Evolutionary conservation across 148 eudicot species (phyloP).

Genomic region (Rhododendron vialii): DNA sequence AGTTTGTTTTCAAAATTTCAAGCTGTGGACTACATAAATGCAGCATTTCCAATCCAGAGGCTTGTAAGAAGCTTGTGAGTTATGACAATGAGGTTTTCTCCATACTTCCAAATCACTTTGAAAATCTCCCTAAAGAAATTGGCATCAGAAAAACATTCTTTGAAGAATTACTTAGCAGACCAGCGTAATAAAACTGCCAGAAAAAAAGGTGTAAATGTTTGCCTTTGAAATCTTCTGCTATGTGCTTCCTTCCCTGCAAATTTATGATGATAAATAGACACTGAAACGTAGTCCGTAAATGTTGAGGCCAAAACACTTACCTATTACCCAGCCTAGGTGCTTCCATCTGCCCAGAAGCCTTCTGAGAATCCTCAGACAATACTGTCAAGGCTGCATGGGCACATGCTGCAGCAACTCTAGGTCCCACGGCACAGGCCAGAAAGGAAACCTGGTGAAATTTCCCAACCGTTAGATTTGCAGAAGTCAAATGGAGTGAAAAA

Average conservation of each 20-base stretch:
- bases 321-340: conserved; percentile 25
- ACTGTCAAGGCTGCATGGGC: conserved; percentile 90
- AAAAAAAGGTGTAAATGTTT: background rate
- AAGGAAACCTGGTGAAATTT: conserved; percentile 66
- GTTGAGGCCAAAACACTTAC: conserved; percentile 21
- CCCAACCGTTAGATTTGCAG: conserved; percentile 19
- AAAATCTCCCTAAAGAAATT: background rate
- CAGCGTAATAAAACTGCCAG: background rate
- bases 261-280: background rate
- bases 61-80: background rate
- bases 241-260: background rate
- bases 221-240: background rate
- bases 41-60: conserved; percentile 6
- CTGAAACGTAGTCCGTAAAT: background rate
- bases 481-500: background rate
- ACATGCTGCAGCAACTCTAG: conserved; percentile 98
- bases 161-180: background rate
- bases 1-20: background rate
- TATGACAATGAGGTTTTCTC: background rate
- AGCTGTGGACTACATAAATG: background rate
- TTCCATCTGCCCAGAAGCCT: conserved; percentile 18
- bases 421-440: conserved; percentile 91
- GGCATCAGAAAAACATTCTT: conserved; percentile 1
- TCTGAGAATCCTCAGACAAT: conserved; percentile 43
- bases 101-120: background rate